Evolutionary conservation across 2,329 filamentous ascomycete genomes (phyloP).

Genomic region (Colletotrichum noveboracense): DNA sequence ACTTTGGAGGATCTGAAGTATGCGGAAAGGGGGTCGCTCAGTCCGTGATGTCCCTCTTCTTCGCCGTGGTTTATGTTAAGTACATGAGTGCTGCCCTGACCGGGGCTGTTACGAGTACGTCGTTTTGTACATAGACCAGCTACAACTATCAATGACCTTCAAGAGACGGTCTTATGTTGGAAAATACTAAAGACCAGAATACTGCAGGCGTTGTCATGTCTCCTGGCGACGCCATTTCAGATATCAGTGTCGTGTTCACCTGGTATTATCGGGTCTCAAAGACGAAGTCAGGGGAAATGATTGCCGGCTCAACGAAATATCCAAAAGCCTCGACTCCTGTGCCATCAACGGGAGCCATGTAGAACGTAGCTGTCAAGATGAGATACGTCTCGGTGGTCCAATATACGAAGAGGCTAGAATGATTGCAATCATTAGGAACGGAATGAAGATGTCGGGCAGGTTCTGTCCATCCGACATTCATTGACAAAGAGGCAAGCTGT

Average conservation of each 20-base stretch:
- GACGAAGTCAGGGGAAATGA: accelerated
- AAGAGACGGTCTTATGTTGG: neutral
- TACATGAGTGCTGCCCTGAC: neutral
- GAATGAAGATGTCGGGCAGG: neutral
- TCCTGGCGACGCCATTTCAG: neutral
- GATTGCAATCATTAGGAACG: neutral
- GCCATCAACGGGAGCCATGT: neutral
- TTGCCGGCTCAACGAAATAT: neutral
- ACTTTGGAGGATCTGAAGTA: neutral
- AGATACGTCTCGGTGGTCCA: neutral
- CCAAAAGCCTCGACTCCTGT: neutral
- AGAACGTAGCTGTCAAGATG: neutral
- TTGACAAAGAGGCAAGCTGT: neutral
- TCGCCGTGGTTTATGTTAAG: neutral
- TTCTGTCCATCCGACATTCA: neutral
- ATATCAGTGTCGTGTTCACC: neutral
- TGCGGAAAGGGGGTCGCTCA: neutral
- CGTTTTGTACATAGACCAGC: neutral
- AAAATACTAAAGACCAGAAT: neutral
- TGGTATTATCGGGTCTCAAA: neutral
- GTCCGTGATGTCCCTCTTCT: neutral
- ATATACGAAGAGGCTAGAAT: neutral
- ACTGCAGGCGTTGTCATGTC: neutral
- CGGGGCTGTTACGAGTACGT: neutral
- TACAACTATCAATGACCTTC: neutral